A percentile compares a stretch with the other conserved stretches of the same genome.
phyloP scores from a whole-genome alignment of 2,329 filamentous ascomycete genomes.

The Thermothelomyces thermophilus region DNA sequence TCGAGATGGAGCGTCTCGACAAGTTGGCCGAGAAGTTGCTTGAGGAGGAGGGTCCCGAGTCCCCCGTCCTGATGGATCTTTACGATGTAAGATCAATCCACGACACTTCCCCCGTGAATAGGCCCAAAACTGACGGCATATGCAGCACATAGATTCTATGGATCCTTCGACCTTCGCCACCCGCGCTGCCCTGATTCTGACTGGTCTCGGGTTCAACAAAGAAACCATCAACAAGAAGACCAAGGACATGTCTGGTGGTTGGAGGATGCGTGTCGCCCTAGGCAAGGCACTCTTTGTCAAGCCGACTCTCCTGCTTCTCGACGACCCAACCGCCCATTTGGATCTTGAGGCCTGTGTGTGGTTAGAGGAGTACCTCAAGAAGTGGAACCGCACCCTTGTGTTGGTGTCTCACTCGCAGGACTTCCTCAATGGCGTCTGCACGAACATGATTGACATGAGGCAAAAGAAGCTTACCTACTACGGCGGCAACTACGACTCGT shows the following conservation, averaged over 20 bases:
- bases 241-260: constrained; percentile 99
- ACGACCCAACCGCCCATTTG: constrained; percentile 98
- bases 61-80: constrained; percentile 81
- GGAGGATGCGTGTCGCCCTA: constrained; percentile 98
- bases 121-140: constrained; percentile 17
- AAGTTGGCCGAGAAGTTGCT: constrained; percentile 81
- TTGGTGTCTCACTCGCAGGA: constrained; percentile 98
- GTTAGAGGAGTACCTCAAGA: constrained; percentile 99
- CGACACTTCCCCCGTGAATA: not conserved
- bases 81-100: constrained; percentile 67
- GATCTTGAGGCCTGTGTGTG: constrained; percentile 99
- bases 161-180: constrained; percentile 96
- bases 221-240: constrained; percentile 97
- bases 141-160: constrained; percentile 94
- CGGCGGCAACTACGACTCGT: constrained; percentile 99
- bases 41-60: constrained; percentile 87
- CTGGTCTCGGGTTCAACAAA: constrained; percentile 99
- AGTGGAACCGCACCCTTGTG: constrained; percentile 96
- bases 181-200: constrained; percentile 91
- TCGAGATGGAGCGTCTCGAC: constrained; percentile 86
- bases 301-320: constrained; percentile 88
- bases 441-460: constrained; percentile 98
- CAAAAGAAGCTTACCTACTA: constrained; percentile 87
- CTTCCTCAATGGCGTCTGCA: constrained; percentile 98
- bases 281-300: constrained; percentile 98